Percentiles rank a stretch among this genome's conserved stretches.
Conservation (phyloP, 2,329 filamentous ascomycete genomes). For the Colletotrichum theobromicola region DNA sequence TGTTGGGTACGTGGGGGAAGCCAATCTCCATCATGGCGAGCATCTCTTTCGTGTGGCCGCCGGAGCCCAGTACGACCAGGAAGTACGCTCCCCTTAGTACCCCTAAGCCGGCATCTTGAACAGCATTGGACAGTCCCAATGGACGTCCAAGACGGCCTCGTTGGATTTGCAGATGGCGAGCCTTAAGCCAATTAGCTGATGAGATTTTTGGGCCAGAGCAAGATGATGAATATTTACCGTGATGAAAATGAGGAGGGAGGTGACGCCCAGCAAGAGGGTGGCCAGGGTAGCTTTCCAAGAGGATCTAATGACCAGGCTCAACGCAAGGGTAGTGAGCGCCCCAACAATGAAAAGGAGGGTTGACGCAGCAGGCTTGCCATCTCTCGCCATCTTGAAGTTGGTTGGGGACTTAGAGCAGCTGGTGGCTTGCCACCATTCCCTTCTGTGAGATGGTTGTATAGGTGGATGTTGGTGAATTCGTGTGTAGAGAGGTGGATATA, state of each 20-base stretch:
- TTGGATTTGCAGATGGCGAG: conserved; percentile 8
- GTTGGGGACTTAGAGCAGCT: no score
- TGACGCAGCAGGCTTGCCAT: neutral
- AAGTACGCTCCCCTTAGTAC: conserved; percentile 54
- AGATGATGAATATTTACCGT: conserved; percentile 27
- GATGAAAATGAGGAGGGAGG: conserved; percentile 29
- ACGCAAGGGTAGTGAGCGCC: conserved; percentile 1
- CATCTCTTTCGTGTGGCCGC: conserved; percentile 96
- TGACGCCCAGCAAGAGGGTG: neutral
- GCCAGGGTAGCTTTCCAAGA: conserved; percentile 6
- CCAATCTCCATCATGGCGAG: conserved; percentile 76
- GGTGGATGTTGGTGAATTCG: neutral
- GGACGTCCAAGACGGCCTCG: neutral
- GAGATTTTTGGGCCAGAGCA: neutral
- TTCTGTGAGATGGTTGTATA: neutral
- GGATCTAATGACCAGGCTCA: conserved; percentile 1
- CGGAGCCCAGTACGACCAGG: conserved; percentile 86
- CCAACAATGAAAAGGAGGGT: conserved; percentile 7
- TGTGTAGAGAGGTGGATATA: neutral
- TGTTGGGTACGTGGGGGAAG: conserved; percentile 51
- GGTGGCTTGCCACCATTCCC: neutral
- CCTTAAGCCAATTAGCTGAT: neutral
- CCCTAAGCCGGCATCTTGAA: conserved; percentile 4
- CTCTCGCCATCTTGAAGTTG: neutral
- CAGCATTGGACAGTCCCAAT: neutral